phyloP scores from a whole-genome alignment of 768 basidiomycete genomes.

The Jaapia argillacea region DNA sequence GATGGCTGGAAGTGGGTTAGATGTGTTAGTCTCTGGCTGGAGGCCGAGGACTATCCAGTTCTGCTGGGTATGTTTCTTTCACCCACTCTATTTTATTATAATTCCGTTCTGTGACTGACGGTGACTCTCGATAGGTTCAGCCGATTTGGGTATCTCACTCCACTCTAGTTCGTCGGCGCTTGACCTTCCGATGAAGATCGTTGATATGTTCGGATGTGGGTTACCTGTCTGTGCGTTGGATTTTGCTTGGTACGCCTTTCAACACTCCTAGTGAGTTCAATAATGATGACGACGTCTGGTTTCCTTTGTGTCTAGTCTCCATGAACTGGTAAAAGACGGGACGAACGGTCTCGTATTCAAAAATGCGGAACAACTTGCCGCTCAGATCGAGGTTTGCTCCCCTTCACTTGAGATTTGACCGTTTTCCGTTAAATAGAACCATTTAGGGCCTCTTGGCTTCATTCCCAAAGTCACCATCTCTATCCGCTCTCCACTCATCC shows the following conservation, averaged over 20 bases:
- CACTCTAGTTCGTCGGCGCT: slow-evolving; percentile 86
- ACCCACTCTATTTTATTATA: not conserved
- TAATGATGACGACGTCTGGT: slow-evolving; percentile 2
- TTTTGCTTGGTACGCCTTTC: slow-evolving; percentile 64
- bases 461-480: no score
- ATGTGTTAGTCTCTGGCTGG: slow-evolving; percentile 80
- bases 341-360: slow-evolving; percentile 79
- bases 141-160: slow-evolving; percentile 85
- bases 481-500: no score
- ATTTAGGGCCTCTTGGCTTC: no score
- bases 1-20: slow-evolving; percentile 63
- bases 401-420: not conserved
- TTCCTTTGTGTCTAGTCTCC: slow-evolving; percentile 38
- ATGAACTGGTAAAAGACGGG: slow-evolving; percentile 79
- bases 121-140: slow-evolving; percentile 50
- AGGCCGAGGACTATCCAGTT: slow-evolving; percentile 81
- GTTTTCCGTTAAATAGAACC: no score
- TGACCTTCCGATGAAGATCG: slow-evolving; percentile 98
- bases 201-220: slow-evolving; percentile 98
- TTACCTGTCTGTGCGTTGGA: slow-evolving; percentile 87
- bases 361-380: slow-evolving; percentile 54
- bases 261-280: slow-evolving; percentile 2
- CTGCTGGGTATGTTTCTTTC: slow-evolving; percentile 49
- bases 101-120: not conserved
- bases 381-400: slow-evolving; percentile 56